Evolutionary conservation across 1,284 basidiomycete species (phyloP), one percentile per base, ranked within the genome.

Genomic region (Pascua sp.): DNA sequence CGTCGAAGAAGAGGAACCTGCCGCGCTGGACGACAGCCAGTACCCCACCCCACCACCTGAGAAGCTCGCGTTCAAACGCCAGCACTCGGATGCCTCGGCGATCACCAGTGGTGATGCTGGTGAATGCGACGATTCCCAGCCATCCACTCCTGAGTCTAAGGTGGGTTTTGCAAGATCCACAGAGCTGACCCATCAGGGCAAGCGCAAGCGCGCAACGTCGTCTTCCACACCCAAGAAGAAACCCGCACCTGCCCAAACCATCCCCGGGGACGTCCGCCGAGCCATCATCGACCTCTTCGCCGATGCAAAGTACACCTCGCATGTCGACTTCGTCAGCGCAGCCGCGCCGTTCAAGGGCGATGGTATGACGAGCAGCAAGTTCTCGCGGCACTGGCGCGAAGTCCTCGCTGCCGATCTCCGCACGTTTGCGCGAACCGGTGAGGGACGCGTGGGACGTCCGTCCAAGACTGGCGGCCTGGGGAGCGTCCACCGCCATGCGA

Each of bases 331-430:
- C 7, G 24, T 7, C 24, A 7, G 24, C 24, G 24, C 24, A 3
- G 24, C 24, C 24, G 24, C 24, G 24, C 24, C 24, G 18, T 63
- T 61, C 54, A 54, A 50, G 16, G 43, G 55, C 4, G 40, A 62
- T 17, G 53, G 41, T 1, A 38, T 45, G 36, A 58, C 48, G 0
- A 18, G 44, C 18, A 32, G 52, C 13, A 68, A 67, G 49, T 51
- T 67, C 16, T 46, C 57, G 10, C 62, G 68, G 10, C 70, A 71
- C 57, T 70, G 70, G 68, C 66, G 64, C 46, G 63, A 71, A 56
- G 63, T 68, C 8, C 61, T 71, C 3, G 62, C 58, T 8, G 42
- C 47, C 4, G 68, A 71, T 32, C 45, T 69, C 40, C 49, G 57
- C 39, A 41, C 32, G 4, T 49, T 52, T 15, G 52, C 60, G 16